Percentiles rank a stretch among this genome's conserved stretches.
These are phyloP conservation scores for Phanerochaete sordida DNA, from an alignment of 768 basidiomycete genomes.

Conservation along the genomic window DNA sequence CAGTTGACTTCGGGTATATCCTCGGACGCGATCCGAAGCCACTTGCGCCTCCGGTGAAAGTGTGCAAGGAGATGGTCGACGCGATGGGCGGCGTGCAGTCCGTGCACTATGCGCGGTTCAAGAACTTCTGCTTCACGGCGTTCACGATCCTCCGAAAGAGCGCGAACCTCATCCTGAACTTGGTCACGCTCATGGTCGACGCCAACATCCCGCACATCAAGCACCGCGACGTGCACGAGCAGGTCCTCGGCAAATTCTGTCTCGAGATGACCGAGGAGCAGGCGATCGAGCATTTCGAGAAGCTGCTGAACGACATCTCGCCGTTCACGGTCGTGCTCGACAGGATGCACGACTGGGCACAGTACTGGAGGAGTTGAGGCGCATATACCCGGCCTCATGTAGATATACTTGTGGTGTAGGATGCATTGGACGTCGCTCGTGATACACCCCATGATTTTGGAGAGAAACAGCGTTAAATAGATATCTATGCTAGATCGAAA, in stretches of 20 bases:
- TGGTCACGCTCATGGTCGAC: conserved; percentile 96
- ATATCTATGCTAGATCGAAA: too few species aligned
- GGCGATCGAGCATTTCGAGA: conserved; percentile 96
- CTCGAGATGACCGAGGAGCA: conserved; percentile 94
- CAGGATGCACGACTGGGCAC: conserved; percentile 87
- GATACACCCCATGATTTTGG: too few species aligned
- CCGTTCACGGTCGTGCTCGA: conserved; percentile 93
- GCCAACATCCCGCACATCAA: conserved; percentile 98
- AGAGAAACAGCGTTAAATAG: too few species aligned
- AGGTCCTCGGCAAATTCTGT: conserved; percentile 96
- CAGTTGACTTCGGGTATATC: conserved; percentile 98
- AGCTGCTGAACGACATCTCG: conserved; percentile 88
- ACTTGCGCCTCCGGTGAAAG: conserved; percentile 96
- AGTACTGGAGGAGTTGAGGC: conserved; percentile 78
- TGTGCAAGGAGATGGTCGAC: conserved; percentile 99
- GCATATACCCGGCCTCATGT: neutral
- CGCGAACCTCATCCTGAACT: conserved; percentile 93
- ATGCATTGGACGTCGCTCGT: neutral
- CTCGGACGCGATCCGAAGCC: conserved; percentile 97
- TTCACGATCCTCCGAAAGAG: conserved; percentile 95
- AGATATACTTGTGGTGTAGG: neutral
- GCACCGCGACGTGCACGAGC: conserved; percentile 79
- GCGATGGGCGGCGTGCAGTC: conserved; percentile 98
- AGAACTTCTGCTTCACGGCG: conserved; percentile 95
- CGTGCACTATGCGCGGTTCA: conserved; percentile 94